Base-by-base conservation (phyloP, 768 basidiomycete genomes). In the Agaricus bisporus region DNA sequence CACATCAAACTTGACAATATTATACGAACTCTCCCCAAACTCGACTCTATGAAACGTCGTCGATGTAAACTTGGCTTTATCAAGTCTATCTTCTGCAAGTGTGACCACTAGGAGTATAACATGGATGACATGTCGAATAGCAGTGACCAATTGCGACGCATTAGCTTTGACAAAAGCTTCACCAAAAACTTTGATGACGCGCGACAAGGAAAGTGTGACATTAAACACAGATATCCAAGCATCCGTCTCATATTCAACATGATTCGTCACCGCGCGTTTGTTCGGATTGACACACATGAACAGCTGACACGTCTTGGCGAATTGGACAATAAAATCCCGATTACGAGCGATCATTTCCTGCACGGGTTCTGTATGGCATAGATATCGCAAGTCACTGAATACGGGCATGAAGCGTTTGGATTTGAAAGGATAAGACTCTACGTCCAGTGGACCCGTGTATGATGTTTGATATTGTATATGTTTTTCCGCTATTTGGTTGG, bases 211-310 rank as follows among this genome's bases (percentile, higher is more conserved):
- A 9, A 95, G 80, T 5, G 93, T 94, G 20, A 98, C 88, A 60
- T 95, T 94, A 70, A 98, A 98, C 12, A 97, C 91, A 61, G 86
- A 90, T 57, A 97, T 91, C 95, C 95, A 97, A 17, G 88, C 87
- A 59, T 99, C 97, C 28, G 88, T 88, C 71, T 99, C 97, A 70
- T 90, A 99, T 67, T 98, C 95, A 61, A 99, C 83, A 60, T 98
- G 97, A 48, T 74, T 86, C 26, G 80, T 78, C 5, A 77, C 82
- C 17, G 88, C 91, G 15, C 95, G 82, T 60, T 85, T 84, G 68
- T 94, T 93, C 2, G 94, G 86, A 63, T 95, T 94, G 63, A 98
- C 79, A 58, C 90, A 91, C 82, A 91, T 89, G 75, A 98, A 99
- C 41, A 98, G 73, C 59, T 86, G 82, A 67, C 94, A 88, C 6